phyloP scores from a whole-genome alignment of 352 stramenopile genomes.

The Globisporangium heterothallicum region DNA sequence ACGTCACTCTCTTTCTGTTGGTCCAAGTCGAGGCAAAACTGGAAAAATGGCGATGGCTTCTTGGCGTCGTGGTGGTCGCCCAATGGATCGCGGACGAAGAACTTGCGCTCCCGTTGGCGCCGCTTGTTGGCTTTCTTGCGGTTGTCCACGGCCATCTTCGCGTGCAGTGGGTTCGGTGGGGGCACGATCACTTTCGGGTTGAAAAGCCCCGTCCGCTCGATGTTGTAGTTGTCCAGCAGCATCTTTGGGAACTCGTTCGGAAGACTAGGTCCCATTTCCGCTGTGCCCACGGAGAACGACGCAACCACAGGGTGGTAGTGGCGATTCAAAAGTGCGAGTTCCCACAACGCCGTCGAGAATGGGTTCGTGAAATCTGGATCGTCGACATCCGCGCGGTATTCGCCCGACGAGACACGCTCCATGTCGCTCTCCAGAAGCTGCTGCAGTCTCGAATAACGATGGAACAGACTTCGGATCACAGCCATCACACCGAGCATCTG shows the following conservation, averaged over 20 bases:
- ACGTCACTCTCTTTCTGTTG: not conserved
- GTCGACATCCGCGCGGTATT: conserved; percentile 88
- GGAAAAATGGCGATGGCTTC: conserved; percentile 28
- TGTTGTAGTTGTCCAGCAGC: conserved; percentile 64
- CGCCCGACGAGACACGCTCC: conserved; percentile 91
- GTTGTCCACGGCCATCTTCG: conserved; percentile 48
- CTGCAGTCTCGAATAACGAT: conserved; percentile 91
- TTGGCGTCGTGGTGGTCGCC: conserved; percentile 19
- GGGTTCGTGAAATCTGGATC: conserved; percentile 95
- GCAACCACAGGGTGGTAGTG: conserved; percentile 84
- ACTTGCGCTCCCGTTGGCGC: conserved; percentile 50
- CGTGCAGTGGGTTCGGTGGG: conserved; percentile 59
- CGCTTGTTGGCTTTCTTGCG: conserved; percentile 31
- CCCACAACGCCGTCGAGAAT: conserved; percentile 92
- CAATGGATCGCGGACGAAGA: conserved; percentile 67
- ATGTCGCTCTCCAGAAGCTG: conserved; percentile 95
- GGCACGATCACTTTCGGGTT: conserved; percentile 57
- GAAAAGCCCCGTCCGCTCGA: conserved; percentile 33
- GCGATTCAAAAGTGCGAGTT: conserved; percentile 85
- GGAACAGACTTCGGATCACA: conserved; percentile 83
- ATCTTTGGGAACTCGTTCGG: conserved; percentile 62
- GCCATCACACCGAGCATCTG: conserved; percentile 85
- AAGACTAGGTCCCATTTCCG: conserved; percentile 47
- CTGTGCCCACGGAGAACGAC: conserved; percentile 57
- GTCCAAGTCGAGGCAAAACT: conserved; percentile 29